Evolutionary conservation across 148 eudicot genomes (phyloP).

Genomic region (Heliamphora exappendiculata): DNA sequence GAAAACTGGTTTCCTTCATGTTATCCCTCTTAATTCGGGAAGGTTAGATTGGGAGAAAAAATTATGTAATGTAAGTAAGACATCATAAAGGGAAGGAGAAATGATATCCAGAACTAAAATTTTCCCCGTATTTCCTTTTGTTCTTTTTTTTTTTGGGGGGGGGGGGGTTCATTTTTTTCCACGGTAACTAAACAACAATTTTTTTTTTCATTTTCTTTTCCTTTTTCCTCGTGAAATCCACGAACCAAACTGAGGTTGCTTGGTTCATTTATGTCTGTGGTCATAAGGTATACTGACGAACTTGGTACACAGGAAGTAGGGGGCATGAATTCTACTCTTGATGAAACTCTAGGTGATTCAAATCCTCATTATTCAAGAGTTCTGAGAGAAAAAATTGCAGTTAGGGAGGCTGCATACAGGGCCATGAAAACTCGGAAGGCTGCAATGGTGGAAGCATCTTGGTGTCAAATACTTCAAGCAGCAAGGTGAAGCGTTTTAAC

Average conservation of each 20-base stretch:
- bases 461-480: constrained; percentile 87
- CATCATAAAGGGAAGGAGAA: not conserved
- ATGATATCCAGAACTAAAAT: not conserved
- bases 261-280: not conserved
- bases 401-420: constrained; percentile 70
- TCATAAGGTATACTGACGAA: not conserved
- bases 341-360: constrained; percentile 82
- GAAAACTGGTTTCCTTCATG: no score
- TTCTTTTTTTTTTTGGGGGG: no score
- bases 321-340: constrained; percentile 83
- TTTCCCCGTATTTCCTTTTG: no score
- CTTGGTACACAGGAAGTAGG: constrained; percentile 60
- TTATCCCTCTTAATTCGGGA: not conserved
- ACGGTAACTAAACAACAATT: no score
- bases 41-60: not conserved
- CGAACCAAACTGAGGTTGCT: no score
- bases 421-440: constrained; percentile 86
- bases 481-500: constrained; percentile 40
- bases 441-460: constrained; percentile 97
- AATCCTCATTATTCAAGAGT: constrained; percentile 89
- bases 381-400: constrained; percentile 74
- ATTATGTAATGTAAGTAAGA: no score
- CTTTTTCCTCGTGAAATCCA: not conserved
- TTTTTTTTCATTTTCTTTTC: no score
- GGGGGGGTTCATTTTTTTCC: no score